Base-by-base conservation (phyloP, 1,284 basidiomycete genomes). In the Gymnopus androsaceus region DNA sequence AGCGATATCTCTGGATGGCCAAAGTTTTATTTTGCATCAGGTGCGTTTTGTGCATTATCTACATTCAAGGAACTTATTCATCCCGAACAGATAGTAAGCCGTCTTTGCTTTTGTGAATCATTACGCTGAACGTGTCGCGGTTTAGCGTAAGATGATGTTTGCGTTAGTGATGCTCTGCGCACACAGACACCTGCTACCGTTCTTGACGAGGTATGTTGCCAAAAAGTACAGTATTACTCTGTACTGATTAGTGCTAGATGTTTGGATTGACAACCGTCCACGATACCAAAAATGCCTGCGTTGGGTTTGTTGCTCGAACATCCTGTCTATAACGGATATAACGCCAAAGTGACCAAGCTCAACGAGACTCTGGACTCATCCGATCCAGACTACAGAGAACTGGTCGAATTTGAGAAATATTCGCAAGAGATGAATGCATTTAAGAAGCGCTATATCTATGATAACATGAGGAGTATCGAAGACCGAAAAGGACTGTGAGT, bases 21-120 rank as follows among this genome's bases (percentile, higher is more conserved):
- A 99, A 72, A 95, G 93, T 64, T 99, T 99, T 72, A 99, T 99
- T 97, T 75, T 99, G 56, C 96, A 99, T 71, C 96, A 99, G 76
- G 88, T 88, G 63, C 52, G 75, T 66, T 36, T 21, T 28, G 11
- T 47, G 3, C 12, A 45, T 17, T 58, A n/a, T 45, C 36, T 36
- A 14, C 27, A 6, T 34, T 68, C 58, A 23, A 38, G 15, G 2
- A 34, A 42, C 52, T 30, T 37, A 4, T 11, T 21, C 45, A 56
- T 17, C 34, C 12, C 38, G 63, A 67, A 82, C 84, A 61, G 78
- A 80, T 63, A 61, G 73, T 66, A 28, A 31, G 30, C 21, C 6
- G 53, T 44, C 28, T 37, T 59, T 23, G 41, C 53, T 23, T 23
- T 36, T 44, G 36, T 30, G 38, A 34, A n/a, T 46, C 51, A 3